Percentiles rank a stretch among this genome's conserved stretches.
Evolutionary conservation across 176 grass and related monocot species (phyloP).

Genomic region (Pontederia crassipes): DNA sequence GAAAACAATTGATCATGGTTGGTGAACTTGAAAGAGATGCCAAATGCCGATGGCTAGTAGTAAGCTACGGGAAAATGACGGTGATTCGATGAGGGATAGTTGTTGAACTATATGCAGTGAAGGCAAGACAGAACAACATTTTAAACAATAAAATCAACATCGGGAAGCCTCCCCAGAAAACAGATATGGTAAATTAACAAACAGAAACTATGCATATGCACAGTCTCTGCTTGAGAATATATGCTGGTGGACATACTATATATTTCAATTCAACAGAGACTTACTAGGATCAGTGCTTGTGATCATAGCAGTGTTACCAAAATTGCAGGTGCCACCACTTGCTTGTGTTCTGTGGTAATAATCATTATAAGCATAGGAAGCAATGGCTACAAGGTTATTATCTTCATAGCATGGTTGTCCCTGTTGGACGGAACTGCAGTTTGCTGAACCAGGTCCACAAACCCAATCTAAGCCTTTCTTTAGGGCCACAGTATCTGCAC

Average conservation of each 20-base stretch:
- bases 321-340: conserved; percentile 87
- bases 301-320: conserved; percentile 76
- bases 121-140: no score
- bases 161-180: neutral
- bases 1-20: no score
- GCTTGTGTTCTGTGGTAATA: conserved; percentile 92
- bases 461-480: conserved; percentile 97
- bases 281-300: conserved; percentile 90
- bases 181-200: neutral
- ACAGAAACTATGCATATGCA: neutral
- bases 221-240: neutral
- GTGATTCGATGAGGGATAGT: no score
- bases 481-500: conserved; percentile 38
- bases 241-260: neutral
- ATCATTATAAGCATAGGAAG: conserved; percentile 92
- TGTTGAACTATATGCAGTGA: no score
- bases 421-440: conserved; percentile 83
- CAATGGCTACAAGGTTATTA: conserved; percentile 65
- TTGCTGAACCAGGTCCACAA: conserved; percentile 92
- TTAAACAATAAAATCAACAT: no score
- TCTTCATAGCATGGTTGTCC: conserved; percentile 74
- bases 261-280: conserved; percentile 19
- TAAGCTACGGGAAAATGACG: no score
- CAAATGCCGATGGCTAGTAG: no score
- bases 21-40: no score